Evolutionary conservation across 1,284 basidiomycete genomes (phyloP).

Genomic region (Athelia psychrophila): DNA sequence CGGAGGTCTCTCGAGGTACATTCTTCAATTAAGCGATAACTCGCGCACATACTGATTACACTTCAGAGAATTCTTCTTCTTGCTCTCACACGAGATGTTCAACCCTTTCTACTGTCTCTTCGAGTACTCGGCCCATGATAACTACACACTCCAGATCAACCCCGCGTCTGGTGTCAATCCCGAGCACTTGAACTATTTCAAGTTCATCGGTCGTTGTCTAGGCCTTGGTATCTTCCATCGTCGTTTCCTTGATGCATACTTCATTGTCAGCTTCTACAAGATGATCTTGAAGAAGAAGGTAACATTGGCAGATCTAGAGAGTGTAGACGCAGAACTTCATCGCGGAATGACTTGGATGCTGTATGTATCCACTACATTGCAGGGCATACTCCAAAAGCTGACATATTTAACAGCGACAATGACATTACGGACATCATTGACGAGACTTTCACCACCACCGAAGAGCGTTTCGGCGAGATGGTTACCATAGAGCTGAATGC

Average conservation of each 20-base stretch:
- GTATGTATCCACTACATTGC: constrained; percentile 33
- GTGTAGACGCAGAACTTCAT: constrained; percentile 85
- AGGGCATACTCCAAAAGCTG: constrained; percentile 9
- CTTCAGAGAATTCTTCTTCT: constrained; percentile 77
- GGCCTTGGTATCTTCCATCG: constrained; percentile 95
- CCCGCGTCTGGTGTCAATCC: constrained; percentile 95
- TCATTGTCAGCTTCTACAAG: constrained; percentile 97
- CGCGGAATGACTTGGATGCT: constrained; percentile 95
- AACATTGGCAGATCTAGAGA: constrained; percentile 80
- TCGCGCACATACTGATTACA: not conserved
- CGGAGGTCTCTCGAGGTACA: constrained; percentile 85
- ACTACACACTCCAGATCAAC: constrained; percentile 95
- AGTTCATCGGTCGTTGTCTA: constrained; percentile 91
- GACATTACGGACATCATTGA: constrained; percentile 91
- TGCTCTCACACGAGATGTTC: constrained; percentile 95
- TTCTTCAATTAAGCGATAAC: constrained; percentile 1
- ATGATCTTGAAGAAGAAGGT: constrained; percentile 96
- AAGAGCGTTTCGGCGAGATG: constrained; percentile 93
- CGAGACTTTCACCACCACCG: constrained; percentile 87
- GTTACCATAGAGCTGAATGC: constrained; percentile 88
- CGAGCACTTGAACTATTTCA: constrained; percentile 97
- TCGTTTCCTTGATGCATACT: constrained; percentile 94
- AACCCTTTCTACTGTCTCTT: constrained; percentile 96
- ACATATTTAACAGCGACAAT: constrained; percentile 56
- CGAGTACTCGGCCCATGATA: constrained; percentile 96